Evolutionary conservation across 2,329 filamentous ascomycete species (phyloP), one percentile per base, ranked within the genome.

Genomic region (Trichoderma gracile): DNA sequence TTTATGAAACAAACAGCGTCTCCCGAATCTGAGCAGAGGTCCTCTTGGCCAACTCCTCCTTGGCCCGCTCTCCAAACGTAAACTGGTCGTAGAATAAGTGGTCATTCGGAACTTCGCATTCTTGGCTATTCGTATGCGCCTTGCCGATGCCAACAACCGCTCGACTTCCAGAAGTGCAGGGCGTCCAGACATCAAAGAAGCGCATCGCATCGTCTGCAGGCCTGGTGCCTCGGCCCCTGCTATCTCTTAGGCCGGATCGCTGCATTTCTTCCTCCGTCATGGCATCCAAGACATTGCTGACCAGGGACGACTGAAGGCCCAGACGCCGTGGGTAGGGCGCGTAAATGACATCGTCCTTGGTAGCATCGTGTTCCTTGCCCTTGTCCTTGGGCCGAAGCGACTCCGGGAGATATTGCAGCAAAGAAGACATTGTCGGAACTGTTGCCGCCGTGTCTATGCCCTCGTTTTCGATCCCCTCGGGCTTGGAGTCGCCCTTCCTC

Each of bases 71-170:
- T 40, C 70, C 71, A 6, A 86, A 72, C 0, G 77, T 81, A 47
- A 84, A 84, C 0, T 77, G 75, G 55, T 83, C 82, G 71, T 80
- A 82, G 71, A 85, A 86, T 2, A 87, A 73, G 65, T 83, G 81
- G 14, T 80, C 75, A 15, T 80, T 73, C 1, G 80, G 80, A 3
- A 72, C 69, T 2, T 77, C 72, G 69, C 84, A 86, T 27, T 70
- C 66, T 19, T 52, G 50, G 7, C 23, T 14, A 14, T 38, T 25
- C 6, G 64, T 47, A 19, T 64, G 61, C 15, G 67, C 45, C 54
- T 63, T 58, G 25, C 70, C 64, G 8, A 69, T 55, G 23, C 64
- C 59, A 8, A 66, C 69, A 14, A 65, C 58, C 1, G 42, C 65
- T 46, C 59, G 61, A 5, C 70, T 67, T 45, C 69, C 68, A 23